phyloP scores from a whole-genome alignment of 2,329 filamentous ascomycete species.

The Chrysoporthe cubensis region DNA sequence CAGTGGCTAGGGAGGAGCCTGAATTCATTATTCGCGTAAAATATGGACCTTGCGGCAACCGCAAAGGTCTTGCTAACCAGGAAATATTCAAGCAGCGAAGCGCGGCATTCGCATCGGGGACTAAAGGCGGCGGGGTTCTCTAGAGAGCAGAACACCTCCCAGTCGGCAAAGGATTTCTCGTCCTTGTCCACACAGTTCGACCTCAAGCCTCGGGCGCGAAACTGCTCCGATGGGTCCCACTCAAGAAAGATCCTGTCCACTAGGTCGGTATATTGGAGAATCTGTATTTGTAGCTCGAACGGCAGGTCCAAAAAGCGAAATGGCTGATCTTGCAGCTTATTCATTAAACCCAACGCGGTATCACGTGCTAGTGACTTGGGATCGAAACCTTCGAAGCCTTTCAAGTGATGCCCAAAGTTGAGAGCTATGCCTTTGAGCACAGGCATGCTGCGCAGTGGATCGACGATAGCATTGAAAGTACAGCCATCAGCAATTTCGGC shows the following conservation, averaged over 20 bases:
- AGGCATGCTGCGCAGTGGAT: not conserved
- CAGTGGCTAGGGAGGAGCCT: not conserved
- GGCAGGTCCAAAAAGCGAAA: constrained; percentile 8
- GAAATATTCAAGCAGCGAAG: not conserved
- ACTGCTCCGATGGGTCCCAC: constrained; percentile 6
- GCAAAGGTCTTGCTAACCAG: constrained; percentile 3
- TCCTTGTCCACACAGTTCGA: not conserved
- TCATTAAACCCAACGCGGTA: not conserved
- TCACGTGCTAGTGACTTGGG: not conserved
- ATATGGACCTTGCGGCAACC: not conserved
- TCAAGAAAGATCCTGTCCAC: not conserved
- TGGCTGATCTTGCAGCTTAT: not conserved
- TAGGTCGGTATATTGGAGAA: not conserved
- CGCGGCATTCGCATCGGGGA: not conserved
- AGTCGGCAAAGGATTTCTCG: not conserved
- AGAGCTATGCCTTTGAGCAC: not conserved
- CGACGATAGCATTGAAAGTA: not conserved
- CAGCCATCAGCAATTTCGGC: not conserved
- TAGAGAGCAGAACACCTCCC: not conserved
- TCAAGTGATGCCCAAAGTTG: not conserved
- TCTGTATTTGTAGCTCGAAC: not conserved
- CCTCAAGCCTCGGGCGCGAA: not conserved
- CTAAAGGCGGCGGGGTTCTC: not conserved
- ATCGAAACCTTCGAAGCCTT: not conserved
- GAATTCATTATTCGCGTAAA: constrained; percentile 6